Base-by-base conservation (phyloP, 2,329 filamentous ascomycete genomes). In the Claviceps fusiformis region DNA sequence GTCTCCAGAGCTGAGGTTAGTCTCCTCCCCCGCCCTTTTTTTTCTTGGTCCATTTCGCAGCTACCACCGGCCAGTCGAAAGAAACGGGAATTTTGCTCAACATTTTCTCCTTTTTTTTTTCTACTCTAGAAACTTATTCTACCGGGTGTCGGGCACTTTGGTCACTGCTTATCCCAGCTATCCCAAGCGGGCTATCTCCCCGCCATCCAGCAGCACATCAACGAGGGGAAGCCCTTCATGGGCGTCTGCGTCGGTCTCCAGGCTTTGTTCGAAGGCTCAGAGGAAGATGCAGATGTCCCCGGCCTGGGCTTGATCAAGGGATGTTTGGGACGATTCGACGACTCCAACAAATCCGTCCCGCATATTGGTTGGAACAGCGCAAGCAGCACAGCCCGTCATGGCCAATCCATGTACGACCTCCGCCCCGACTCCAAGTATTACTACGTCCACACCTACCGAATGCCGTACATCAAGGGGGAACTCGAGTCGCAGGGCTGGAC, bases 321-420 rank as follows among this genome's bases (percentile, higher is more conserved):
- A 44, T 74, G 73, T 11, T 79, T 98, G 60, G 77, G 81, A 65
- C 84, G 85, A 58, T 98, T 98, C 72, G 75, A 89, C 66, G 82
- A 88, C 67, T 69, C 71, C 37, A 74, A 80, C 63, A 97, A 97
- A 73, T 85, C 90, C 43, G 95, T 98, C n/a, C 93, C 93, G 44
- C 95, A 98, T 72, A 98, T 98, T 69, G 93, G 93, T 55, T 98
- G 93, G 93, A 98, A 98, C 71, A 90, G 85, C 62, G 93, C 95
- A 48, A 85, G 93, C 48, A 85, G 84, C 63, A 82, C 85, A 1
- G 72, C 63, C 57, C 73, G 69, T 41, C 73, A 69, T 37, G 8
- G 10, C 57, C 70, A 66, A 56, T 68, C 67, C 61, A 79, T 97
- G 56, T 96, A 92, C 69, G 90, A 87, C 56, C 73, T 98, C 54